These are phyloP conservation scores for Yarrowia phangngaensis DNA, from an alignment of 805 yeast genomes.

Conservation along the genomic window DNA sequence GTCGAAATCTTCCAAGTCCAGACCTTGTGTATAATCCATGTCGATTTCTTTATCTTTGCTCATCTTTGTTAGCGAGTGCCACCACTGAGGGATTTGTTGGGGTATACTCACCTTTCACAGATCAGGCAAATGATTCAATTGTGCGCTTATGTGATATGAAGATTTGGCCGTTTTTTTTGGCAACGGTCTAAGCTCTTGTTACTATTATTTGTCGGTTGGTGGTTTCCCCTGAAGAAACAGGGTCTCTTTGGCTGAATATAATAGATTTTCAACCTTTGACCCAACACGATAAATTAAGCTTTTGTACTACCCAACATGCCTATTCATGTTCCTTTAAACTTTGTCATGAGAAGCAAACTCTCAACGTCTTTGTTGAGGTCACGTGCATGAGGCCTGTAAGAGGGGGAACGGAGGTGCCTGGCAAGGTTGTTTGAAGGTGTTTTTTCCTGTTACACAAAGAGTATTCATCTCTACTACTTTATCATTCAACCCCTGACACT, in stretches of 20 bases:
- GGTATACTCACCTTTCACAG: background rate
- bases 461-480: too few species aligned
- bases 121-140: too few species aligned
- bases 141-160: too few species aligned
- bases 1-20: conserved; percentile 20
- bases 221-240: background rate
- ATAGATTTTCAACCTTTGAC: background rate
- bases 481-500: too few species aligned
- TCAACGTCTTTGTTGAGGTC: conserved; percentile 26
- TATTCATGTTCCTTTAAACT: conserved; percentile 8
- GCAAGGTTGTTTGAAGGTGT: too few species aligned
- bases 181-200: too few species aligned
- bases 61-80: conserved; percentile 22
- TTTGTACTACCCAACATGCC: conserved; percentile 19
- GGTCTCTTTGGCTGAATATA: conserved; percentile 1
- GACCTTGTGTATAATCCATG: conserved; percentile 18
- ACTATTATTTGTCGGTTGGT: background rate
- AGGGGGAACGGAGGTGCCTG: too few species aligned
- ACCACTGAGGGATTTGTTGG: too few species aligned
- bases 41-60: conserved; percentile 23
- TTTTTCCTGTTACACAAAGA: too few species aligned
- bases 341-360: background rate
- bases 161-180: too few species aligned
- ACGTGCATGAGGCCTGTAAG: conserved; percentile 23
- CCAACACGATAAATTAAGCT: conserved; percentile 17